phyloP scores from a whole-genome alignment of 352 stramenopile genomes.

The Phytophthora nicotianae region DNA sequence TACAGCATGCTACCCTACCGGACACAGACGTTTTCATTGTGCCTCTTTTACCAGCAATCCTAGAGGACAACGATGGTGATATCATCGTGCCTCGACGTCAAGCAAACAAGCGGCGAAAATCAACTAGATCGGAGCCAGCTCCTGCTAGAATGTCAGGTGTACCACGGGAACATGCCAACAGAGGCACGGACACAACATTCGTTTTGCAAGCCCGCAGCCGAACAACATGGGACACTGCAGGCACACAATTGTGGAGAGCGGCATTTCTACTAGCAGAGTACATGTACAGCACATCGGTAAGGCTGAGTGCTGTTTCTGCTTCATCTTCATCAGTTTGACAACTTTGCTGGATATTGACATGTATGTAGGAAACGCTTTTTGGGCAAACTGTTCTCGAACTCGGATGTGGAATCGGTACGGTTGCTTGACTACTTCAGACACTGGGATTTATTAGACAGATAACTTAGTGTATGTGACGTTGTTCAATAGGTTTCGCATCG shows the following conservation, averaged over 20 bases:
- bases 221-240: slow-evolving; percentile 40
- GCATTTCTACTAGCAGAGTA: slow-evolving; percentile 65
- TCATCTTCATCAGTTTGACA: neutral
- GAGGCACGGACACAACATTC: slow-evolving; percentile 15
- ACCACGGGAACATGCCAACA: neutral
- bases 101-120: neutral
- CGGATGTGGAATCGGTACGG: slow-evolving; percentile 56
- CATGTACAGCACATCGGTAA: slow-evolving; percentile 35
- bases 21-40: slow-evolving; percentile 1
- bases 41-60: slow-evolving; percentile 1
- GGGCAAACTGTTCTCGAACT: slow-evolving; percentile 51
- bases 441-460: neutral
- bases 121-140: neutral
- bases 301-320: neutral
- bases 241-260: slow-evolving; percentile 58
- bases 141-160: slow-evolving; percentile 5
- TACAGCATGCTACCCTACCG: neutral
- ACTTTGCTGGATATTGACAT: neutral
- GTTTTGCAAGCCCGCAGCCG: slow-evolving; percentile 27
- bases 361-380: slow-evolving; percentile 15
- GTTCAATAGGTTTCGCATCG: slow-evolving; percentile 45
- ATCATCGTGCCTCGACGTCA: slow-evolving; percentile 4
- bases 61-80: slow-evolving; percentile 4
- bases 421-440: neutral
- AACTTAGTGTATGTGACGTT: neutral